Evolutionary conservation across 1,139 yeast species (phyloP), one percentile per base, ranked within the genome.

Genomic region (Suhomyces ambrosiae): DNA sequence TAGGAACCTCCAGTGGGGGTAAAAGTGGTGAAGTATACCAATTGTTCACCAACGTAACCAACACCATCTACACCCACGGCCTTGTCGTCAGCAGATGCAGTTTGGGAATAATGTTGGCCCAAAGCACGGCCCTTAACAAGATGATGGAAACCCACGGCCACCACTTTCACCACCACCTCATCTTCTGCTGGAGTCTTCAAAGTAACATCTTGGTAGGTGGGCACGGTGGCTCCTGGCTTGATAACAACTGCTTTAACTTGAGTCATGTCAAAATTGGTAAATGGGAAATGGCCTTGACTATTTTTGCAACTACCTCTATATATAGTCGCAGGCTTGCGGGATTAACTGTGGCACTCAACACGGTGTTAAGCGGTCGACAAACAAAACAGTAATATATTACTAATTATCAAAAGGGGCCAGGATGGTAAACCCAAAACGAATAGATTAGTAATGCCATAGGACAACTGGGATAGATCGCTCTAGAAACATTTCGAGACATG

Each of bases 141-240:
- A 39, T 49, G 53, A 27, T 45, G 47, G 37, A 36, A 47, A 5
- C 58, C 58, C 1, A 34, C 44, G 4, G 56, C 56, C 12, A 48
- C 13, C 2, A 48, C 53, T 35, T 45, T 42, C 24, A 52, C 44
- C 7, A 41, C 37, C 4, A 45, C 45, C 30, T 53, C 50, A n/a
- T 43, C 50, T 7, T 15, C 41, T 4, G 15, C 26, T 7, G 51
- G 46, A 7, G 37, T 34, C 2, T 33, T 17, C 11, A 47, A 29
- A 5, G 31, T n/a, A n/a, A 30, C 32, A 12, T 29, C 27, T 27
- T 36, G 38, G 35, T 37, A 41, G 3, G 26, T 39, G 5, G 40
- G 41, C 10, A 33, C 27, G 7, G 27, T 29, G 23, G 34, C 11
- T n/a, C 36, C 37, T 3, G 35, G 32, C 5, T 17, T 26, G 10